phyloP scores from a whole-genome alignment of 306 rosid genomes.

The Sphenostylis stenocarpa region DNA sequence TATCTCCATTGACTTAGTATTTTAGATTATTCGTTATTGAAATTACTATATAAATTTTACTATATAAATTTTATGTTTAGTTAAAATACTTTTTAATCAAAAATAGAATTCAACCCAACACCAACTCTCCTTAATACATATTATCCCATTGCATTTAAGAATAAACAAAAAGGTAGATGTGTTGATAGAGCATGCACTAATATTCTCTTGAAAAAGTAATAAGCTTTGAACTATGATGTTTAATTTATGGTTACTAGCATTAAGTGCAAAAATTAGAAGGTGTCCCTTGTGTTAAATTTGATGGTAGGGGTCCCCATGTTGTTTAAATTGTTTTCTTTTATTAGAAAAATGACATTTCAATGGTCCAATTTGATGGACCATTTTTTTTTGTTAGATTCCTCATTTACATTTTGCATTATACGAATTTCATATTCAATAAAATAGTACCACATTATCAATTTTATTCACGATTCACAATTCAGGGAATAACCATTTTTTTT shows the following conservation, averaged over 20 bases:
- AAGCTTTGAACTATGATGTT: not conserved
- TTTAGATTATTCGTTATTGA: too few relatives aligned
- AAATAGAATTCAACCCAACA: too few relatives aligned
- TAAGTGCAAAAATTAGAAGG: not conserved
- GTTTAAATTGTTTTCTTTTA: not conserved
- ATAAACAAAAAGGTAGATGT: not conserved
- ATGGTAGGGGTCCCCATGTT: constrained; percentile 12
- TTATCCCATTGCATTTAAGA: not conserved
- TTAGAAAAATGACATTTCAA: not conserved
- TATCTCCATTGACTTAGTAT: too few relatives aligned
- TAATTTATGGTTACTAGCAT: not conserved
- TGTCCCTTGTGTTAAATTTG: not conserved
- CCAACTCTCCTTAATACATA: not conserved
- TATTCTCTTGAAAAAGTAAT: not conserved
- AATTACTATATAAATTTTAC: too few relatives aligned
- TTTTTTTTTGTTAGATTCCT: not conserved
- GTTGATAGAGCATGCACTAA: not conserved
- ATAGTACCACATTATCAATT: too few relatives aligned
- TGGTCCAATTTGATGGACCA: not conserved
- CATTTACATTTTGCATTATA: too few relatives aligned
- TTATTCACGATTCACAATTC: too few relatives aligned
- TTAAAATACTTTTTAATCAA: too few relatives aligned
- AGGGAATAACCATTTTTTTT: too few relatives aligned
- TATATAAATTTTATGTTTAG: too few relatives aligned
- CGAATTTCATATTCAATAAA: too few relatives aligned